Evolutionary conservation across 139 green algal genomes (phyloP).

Genomic region (Chlamydomonas sp.): DNA sequence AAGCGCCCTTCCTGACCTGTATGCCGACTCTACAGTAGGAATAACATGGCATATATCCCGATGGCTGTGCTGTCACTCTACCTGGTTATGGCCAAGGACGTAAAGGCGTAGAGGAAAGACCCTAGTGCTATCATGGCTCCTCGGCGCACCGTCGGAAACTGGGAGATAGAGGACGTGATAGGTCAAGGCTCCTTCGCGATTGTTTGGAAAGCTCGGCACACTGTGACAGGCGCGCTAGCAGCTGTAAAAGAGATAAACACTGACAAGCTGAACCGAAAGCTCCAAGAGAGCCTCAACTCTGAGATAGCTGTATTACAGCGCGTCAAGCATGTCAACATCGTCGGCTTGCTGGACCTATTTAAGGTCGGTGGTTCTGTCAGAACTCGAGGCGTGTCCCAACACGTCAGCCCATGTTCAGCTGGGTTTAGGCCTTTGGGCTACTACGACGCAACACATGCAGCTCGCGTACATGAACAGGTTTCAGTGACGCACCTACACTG

Average conservation of each 20-base stretch:
- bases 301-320: slow-evolving; percentile 90
- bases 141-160: slow-evolving; percentile 64
- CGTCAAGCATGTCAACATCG: slow-evolving; percentile 89
- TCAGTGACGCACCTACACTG: not conserved
- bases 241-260: slow-evolving; percentile 95
- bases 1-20: too few species aligned
- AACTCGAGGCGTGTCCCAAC: not conserved
- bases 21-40: too few species aligned
- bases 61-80: too few species aligned
- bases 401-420: slow-evolving; percentile 12
- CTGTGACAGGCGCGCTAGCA: slow-evolving; percentile 63
- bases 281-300: slow-evolving; percentile 87
- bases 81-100: too few species aligned
- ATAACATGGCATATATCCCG: too few species aligned
- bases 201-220: slow-evolving; percentile 86
- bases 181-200: slow-evolving; percentile 91
- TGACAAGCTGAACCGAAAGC: slow-evolving; percentile 88
- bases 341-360: slow-evolving; percentile 89
- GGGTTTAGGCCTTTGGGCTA: not conserved
- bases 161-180: slow-evolving; percentile 76
- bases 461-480: not conserved
- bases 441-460: not conserved
- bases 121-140: too few species aligned
- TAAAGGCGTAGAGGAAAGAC: too few species aligned
- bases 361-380: slow-evolving; percentile 57